Conservation (phyloP, 2,329 filamentous ascomycete genomes). For the Xylariaceae sp. region DNA sequence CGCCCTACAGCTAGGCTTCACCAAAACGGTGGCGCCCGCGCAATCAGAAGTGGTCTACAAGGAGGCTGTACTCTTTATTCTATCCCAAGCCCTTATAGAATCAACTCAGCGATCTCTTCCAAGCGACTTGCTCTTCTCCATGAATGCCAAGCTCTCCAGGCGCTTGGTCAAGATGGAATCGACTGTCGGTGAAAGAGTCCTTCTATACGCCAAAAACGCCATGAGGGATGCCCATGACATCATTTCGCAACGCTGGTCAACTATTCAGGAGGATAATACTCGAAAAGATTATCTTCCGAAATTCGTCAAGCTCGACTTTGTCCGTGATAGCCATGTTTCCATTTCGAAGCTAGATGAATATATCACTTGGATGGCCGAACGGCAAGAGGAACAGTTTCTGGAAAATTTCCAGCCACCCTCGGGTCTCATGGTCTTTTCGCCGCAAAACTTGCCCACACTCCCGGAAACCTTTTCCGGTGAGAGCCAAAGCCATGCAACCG, state of each 20-base stretch:
- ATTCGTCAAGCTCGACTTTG: slow-evolving; percentile 7
- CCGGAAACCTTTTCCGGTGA: neutral
- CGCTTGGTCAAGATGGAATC: slow-evolving; percentile 4
- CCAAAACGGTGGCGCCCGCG: neutral
- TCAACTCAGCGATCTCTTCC: neutral
- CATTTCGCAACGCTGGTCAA: slow-evolving; percentile 1
- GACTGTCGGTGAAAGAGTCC: neutral
- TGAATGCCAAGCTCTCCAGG: slow-evolving; percentile 7
- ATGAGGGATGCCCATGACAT: neutral
- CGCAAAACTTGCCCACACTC: neutral
- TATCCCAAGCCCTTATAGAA: neutral
- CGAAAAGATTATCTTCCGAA: neutral
- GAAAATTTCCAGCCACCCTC: slow-evolving; percentile 1
- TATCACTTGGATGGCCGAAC: neutral
- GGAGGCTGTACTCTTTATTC: slow-evolving; percentile 3
- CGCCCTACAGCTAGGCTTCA: slow-evolving; percentile 37
- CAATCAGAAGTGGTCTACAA: slow-evolving; percentile 1
- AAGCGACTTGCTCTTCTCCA: slow-evolving; percentile 1
- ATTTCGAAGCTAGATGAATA: slow-evolving; percentile 9
- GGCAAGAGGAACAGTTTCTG: neutral
- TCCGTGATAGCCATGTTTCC: neutral
- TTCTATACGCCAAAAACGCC: neutral
- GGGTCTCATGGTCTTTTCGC: slow-evolving; percentile 1
- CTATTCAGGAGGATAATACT: slow-evolving; percentile 18
- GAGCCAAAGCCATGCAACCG: neutral